Conservation (phyloP, 306 rosid species). For the Cucurbita argyrosperma region DNA sequence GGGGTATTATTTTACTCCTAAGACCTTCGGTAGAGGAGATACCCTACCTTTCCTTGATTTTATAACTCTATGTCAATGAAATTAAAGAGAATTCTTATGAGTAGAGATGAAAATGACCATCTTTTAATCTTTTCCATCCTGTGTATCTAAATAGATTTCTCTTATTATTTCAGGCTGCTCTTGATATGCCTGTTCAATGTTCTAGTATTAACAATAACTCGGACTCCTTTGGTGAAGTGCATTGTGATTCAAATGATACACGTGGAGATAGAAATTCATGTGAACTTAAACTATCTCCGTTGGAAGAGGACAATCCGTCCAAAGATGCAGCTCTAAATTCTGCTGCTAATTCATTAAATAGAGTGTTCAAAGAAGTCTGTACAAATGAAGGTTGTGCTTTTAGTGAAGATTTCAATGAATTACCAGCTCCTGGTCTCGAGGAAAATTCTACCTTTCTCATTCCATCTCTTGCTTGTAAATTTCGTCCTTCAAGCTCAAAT, state of each 20-base stretch:
- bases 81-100: background rate
- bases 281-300: slow-evolving; percentile 9
- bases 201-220: slow-evolving; percentile 13
- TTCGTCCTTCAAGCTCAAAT: slow-evolving; percentile 37
- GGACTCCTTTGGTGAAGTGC: slow-evolving; percentile 16
- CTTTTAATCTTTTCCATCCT: background rate
- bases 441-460: slow-evolving; percentile 16
- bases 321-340: slow-evolving; percentile 20
- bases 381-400: slow-evolving; percentile 15
- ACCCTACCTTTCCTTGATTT: background rate
- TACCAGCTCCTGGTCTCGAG: slow-evolving; percentile 52
- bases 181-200: background rate
- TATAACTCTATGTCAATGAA: background rate
- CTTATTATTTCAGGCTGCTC: slow-evolving; percentile 37
- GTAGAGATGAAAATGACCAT: background rate
- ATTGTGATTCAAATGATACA: slow-evolving; percentile 11
- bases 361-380: slow-evolving; percentile 42
- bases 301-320: slow-evolving; percentile 15
- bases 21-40: background rate
- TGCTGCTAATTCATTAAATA: slow-evolving; percentile 33
- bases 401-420: slow-evolving; percentile 36
- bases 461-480: slow-evolving; percentile 21
- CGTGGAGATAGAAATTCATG: slow-evolving; percentile 4
- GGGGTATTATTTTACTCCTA: background rate
- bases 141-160: slow-evolving; percentile 7